phyloP scores from a whole-genome alignment of 495 filamentous ascomycete species.

The Hypoxylon trugodes region DNA sequence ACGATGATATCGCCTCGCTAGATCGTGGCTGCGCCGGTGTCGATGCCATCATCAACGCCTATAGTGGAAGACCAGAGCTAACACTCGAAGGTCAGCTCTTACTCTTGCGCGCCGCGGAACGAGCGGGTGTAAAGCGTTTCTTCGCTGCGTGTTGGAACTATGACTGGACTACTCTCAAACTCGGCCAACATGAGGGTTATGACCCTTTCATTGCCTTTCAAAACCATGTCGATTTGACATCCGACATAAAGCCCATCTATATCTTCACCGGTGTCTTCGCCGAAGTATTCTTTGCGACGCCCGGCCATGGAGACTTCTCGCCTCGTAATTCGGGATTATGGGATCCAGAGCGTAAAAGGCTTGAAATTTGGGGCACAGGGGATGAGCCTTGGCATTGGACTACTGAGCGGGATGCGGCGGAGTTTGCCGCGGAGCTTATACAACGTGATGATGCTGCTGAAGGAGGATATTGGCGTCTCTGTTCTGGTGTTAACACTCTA shows the following conservation, averaged over 20 bases:
- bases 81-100: slow-evolving; percentile 43
- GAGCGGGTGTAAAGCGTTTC: slow-evolving; percentile 37
- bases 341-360: slow-evolving; percentile 20
- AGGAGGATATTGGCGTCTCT: slow-evolving; percentile 32
- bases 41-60: slow-evolving; percentile 42
- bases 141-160: slow-evolving; percentile 36
- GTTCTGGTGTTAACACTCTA: slow-evolving; percentile 26
- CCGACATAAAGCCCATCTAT: slow-evolving; percentile 31
- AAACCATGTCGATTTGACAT: slow-evolving; percentile 27
- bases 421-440: slow-evolving; percentile 20
- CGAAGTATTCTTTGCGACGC: slow-evolving; percentile 30
- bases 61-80: slow-evolving; percentile 30
- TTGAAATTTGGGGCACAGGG: slow-evolving; percentile 30
- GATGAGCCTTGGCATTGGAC: slow-evolving; percentile 36
- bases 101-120: slow-evolving; percentile 44
- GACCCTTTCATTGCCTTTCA: slow-evolving; percentile 35
- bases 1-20: slow-evolving; percentile 39
- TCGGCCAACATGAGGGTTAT: slow-evolving; percentile 38
- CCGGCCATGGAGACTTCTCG: slow-evolving; percentile 14
- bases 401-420: slow-evolving; percentile 32
- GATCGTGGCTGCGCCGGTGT: slow-evolving; percentile 32
- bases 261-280: slow-evolving; percentile 36
- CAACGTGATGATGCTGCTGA: slow-evolving; percentile 26
- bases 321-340: slow-evolving; percentile 23
- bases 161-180: slow-evolving; percentile 28